These are phyloP conservation scores for Cyclocybe aegerita DNA, from an alignment of 768 basidiomycete genomes.

Conservation along the genomic window DNA sequence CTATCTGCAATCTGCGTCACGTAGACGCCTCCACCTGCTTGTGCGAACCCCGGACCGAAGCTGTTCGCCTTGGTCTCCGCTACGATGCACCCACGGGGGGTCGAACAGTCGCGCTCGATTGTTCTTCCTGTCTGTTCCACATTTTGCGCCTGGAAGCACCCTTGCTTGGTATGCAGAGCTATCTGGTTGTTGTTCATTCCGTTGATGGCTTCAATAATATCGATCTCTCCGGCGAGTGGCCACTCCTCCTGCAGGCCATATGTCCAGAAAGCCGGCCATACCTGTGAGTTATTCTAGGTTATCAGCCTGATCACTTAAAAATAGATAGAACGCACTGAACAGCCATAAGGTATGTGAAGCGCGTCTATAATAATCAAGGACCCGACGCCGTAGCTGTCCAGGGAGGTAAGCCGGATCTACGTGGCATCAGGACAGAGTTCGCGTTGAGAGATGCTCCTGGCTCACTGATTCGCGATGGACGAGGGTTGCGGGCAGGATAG, in stretches of 20 bases:
- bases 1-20: slow-evolving; percentile 67
- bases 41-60: slow-evolving; percentile 67
- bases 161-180: slow-evolving; percentile 68
- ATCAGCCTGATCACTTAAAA: background rate
- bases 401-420: slow-evolving; percentile 45
- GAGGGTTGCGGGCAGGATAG: slow-evolving; percentile 32
- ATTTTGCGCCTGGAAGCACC: slow-evolving; percentile 37
- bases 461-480: slow-evolving; percentile 49
- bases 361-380: slow-evolving; percentile 45
- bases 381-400: slow-evolving; percentile 41
- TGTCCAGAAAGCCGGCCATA: slow-evolving; percentile 54
- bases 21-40: slow-evolving; percentile 72
- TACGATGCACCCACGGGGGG: slow-evolving; percentile 66
- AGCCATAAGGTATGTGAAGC: slow-evolving; percentile 49
- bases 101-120: slow-evolving; percentile 55
- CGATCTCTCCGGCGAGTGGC: slow-evolving; percentile 51
- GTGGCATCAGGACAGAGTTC: background rate
- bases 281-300: slow-evolving; percentile 20
- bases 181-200: slow-evolving; percentile 67
- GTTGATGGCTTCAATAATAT: slow-evolving; percentile 85
- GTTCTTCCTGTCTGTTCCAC: slow-evolving; percentile 46
- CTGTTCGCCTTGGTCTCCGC: slow-evolving; percentile 57
- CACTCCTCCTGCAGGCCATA: slow-evolving; percentile 37
- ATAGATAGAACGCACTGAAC: slow-evolving; percentile 38
- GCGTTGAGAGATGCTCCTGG: slow-evolving; percentile 6